A percentile compares a stretch with the other conserved stretches of the same genome.
These are phyloP conservation scores for Reutealis trisperma DNA, from an alignment of 345 rosid species.

Conservation along the genomic window DNA sequence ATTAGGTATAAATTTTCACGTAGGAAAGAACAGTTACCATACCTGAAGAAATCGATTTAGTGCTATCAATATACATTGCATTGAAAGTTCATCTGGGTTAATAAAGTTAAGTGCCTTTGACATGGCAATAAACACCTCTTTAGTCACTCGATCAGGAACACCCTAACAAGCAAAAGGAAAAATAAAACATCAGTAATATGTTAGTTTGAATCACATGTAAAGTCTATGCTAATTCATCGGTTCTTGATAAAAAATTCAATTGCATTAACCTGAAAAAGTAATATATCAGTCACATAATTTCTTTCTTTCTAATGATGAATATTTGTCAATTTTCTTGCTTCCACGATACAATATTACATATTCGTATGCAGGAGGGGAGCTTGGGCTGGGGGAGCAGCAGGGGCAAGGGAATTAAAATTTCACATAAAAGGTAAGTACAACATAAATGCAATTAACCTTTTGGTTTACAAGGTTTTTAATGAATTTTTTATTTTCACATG, in stretches of 20 bases:
- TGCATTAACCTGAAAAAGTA: background rate
- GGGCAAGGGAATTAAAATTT: background rate
- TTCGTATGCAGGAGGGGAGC: no score
- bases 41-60: constrained; percentile 97
- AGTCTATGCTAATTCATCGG: background rate
- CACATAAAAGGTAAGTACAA: background rate
- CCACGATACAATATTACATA: background rate
- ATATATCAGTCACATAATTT: background rate
- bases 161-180: constrained; percentile 49
- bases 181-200: constrained; percentile 4
- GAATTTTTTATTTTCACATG: no score
- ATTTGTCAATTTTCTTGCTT: background rate
- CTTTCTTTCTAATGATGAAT: background rate
- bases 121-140: constrained; percentile 96
- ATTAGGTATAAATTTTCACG: background rate
- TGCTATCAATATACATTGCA: constrained; percentile 93
- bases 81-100: constrained; percentile 91
- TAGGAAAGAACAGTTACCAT: constrained; percentile 6
- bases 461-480: no score
- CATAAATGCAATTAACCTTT: no score
- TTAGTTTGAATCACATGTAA: background rate
- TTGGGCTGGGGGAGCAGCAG: no score
- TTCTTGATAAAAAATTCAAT: background rate
- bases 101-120: constrained; percentile 94
- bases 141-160: constrained; percentile 86